These are phyloP conservation scores for Colletotrichum sublineola DNA, from an alignment of 2,329 filamentous ascomycete species.

Conservation along the genomic window DNA sequence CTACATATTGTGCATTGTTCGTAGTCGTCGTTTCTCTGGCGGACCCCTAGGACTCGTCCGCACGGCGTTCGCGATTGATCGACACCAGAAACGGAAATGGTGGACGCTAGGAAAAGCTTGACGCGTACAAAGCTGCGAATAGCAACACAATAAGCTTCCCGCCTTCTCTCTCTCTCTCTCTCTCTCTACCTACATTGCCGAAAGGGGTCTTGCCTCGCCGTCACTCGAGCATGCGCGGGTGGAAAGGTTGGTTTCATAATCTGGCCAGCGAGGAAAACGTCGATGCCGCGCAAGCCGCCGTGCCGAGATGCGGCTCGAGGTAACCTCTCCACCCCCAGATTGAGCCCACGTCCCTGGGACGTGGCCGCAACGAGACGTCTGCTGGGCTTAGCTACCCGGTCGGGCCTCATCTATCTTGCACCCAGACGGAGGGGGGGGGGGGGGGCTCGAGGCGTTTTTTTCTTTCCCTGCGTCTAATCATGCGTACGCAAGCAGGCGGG, in stretches of 20 bases:
- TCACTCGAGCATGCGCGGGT: not conserved
- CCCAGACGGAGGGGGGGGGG: not conserved
- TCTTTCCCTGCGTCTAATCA: not conserved
- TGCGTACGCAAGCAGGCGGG: too few species aligned
- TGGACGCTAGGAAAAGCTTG: constrained; percentile 31
- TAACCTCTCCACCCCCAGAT: not conserved
- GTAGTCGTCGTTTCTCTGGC: not conserved
- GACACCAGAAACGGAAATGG: not conserved
- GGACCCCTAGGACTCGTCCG: not conserved
- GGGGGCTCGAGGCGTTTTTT: constrained; percentile 13
- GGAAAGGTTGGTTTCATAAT: not conserved
- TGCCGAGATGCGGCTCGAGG: not conserved
- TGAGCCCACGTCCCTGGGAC: not conserved
- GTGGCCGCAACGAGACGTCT: constrained; percentile 14
- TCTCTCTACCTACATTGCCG: constrained; percentile 1
- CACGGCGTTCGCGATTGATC: not conserved
- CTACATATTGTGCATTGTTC: too few species aligned
- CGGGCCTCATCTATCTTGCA: not conserved
- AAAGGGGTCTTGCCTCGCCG: constrained; percentile 12
- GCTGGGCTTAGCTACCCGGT: constrained; percentile 12
- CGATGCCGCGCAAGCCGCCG: not conserved
- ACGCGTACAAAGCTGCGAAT: constrained; percentile 16
- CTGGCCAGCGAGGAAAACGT: not conserved
- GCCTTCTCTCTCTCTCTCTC: not conserved
- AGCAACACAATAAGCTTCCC: not conserved